Evolutionary conservation across 768 basidiomycete species (phyloP), one percentile per base, ranked within the genome.

Genomic region (Guyanaporus albipodus): DNA sequence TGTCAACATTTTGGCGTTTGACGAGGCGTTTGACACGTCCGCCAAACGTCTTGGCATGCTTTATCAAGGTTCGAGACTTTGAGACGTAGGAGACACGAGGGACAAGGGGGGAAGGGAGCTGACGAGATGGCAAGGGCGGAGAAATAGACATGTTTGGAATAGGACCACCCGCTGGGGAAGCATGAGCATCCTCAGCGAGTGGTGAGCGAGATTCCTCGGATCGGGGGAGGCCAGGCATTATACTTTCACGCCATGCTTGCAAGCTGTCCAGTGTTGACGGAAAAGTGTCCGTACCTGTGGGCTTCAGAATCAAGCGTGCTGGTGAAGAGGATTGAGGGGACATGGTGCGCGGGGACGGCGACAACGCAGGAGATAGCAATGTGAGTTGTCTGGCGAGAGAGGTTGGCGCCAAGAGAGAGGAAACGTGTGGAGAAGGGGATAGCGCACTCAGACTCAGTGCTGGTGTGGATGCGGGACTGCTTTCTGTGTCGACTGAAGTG

Each of bases 271-370:
- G 19, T n/a, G 49, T 54, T 5, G 64, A 66, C 27, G 64, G 64
- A 34, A 68, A 66, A 4, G 67, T 52, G 12, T 62, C 55, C n/a
- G 64, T 66, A 12, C 64, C 62, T 7, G 51, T 66, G 11, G 64
- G 54, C 40, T 53, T 51, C 35, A 66, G 35, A 31, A 46, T 47
- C 11, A 66, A 48, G 38, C 44, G 64, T 14, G 38, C 42, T 0
- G 53, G 48, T 19, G 46, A 49, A 38, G 49, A 46, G 34, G 54
- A 19, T 27, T 44, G 42, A 40, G 36, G 27, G 27, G 45, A 45
- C 50, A 60, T 65, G 48, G 22, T 44, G 28, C 24, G 17, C 18
- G 57, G 29, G 24, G 31, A 38, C 21, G 44, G 44, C 21, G 50
- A 62, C 31, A 42, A 24, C 18, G 39, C 23, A 37, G 46, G 35